Conservation (phyloP, 148 eudicot genomes). For the Rhododendron henanense region DNA sequence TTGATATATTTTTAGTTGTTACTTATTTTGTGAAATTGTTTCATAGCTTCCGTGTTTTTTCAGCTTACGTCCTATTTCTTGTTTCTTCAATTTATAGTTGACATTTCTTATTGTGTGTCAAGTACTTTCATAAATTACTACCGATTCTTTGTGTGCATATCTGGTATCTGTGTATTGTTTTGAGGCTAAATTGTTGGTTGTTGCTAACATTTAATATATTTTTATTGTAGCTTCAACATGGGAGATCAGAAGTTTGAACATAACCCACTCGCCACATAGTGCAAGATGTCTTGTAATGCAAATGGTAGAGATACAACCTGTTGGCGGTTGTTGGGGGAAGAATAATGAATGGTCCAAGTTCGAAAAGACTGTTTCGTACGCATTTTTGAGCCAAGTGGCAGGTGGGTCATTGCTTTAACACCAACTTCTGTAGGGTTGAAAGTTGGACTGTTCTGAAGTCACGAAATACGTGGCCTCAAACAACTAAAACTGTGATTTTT, state of each 20-base stretch:
- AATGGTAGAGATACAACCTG: conserved; percentile 72
- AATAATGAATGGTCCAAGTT: conserved; percentile 64
- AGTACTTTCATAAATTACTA: background rate
- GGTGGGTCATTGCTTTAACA: conserved; percentile 41
- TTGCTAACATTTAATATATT: background rate
- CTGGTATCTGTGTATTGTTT: background rate
- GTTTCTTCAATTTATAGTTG: background rate
- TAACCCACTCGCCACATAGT: conserved; percentile 27
- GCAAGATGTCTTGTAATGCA: conserved; percentile 72
- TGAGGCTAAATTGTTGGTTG: conserved; percentile 4
- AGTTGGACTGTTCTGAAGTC: background rate
- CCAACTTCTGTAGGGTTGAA: background rate
- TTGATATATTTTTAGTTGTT: background rate
- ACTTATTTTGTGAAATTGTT: background rate
- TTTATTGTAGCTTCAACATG: conserved; percentile 79
- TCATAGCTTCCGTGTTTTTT: background rate
- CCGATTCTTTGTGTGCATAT: background rate
- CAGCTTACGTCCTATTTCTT: background rate
- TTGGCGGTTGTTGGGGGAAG: conserved; percentile 74
- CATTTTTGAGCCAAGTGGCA: conserved; percentile 90
- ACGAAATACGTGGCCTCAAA: background rate
- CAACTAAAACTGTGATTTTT: background rate
- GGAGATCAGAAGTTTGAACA: conserved; percentile 72
- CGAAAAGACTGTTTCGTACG: conserved; percentile 76
- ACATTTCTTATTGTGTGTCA: background rate